Conservation (phyloP, 805 yeast genomes). For the Wickerhamomyces silvicola region DNA sequence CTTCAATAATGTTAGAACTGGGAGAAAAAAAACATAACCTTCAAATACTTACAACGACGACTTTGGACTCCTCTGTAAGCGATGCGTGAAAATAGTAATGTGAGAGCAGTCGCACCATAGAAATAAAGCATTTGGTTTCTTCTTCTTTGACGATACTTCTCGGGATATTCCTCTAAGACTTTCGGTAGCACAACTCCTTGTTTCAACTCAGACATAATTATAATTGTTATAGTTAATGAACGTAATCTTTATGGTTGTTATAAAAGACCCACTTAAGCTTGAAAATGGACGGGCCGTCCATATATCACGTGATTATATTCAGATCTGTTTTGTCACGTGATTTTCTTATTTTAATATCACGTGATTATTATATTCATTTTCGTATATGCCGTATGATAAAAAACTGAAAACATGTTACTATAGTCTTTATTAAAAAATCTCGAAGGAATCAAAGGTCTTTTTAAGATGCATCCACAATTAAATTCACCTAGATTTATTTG, state of each 20-base stretch:
- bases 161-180: conserved; percentile 8
- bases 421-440: too few species aligned
- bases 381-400: too few species aligned
- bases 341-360: background rate
- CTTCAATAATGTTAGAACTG: conserved; percentile 15
- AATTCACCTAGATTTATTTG: conserved; percentile 42
- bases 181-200: conserved; percentile 9
- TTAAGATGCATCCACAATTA: conserved; percentile 47
- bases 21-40: conserved; percentile 5
- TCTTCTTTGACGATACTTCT: conserved; percentile 37
- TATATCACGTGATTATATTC: too few species aligned
- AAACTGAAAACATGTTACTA: too few species aligned
- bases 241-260: too few species aligned
- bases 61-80: conserved; percentile 70
- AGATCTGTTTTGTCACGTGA: background rate
- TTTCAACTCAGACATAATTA: conserved; percentile 6
- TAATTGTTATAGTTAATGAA: too few species aligned
- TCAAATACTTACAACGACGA: conserved; percentile 45
- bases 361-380: background rate
- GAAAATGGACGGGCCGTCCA: too few species aligned
- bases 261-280: too few species aligned
- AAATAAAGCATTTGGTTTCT: conserved; percentile 68
- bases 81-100: conserved; percentile 64
- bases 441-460: background rate
- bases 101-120: conserved; percentile 63